A percentile compares a stretch with the other conserved stretches of the same genome.
Conservation (phyloP, 768 basidiomycete genomes). For the Neoboletus magnificus region DNA sequence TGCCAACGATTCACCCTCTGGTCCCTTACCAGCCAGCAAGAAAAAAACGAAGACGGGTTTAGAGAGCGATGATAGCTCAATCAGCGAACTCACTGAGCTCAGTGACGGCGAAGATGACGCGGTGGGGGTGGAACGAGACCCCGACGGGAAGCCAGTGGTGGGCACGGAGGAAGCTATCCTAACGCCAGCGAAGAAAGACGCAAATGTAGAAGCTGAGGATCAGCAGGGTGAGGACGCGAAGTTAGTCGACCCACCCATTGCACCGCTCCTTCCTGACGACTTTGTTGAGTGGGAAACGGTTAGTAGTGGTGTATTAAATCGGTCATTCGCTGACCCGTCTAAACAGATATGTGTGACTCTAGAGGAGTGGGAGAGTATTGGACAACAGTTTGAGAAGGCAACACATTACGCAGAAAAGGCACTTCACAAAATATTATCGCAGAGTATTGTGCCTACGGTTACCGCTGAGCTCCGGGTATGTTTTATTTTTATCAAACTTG, state of each 20-base stretch:
- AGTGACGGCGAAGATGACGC: slow-evolving; percentile 43
- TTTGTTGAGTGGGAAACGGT: slow-evolving; percentile 94
- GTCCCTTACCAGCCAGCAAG: slow-evolving; percentile 8
- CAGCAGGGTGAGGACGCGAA: background rate
- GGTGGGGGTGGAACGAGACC: slow-evolving; percentile 14
- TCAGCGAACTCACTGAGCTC: slow-evolving; percentile 75
- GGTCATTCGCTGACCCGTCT: background rate
- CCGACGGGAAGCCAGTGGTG: background rate
- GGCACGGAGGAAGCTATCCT: slow-evolving; percentile 1
- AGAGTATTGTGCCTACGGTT: slow-evolving; percentile 68
- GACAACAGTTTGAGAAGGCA: slow-evolving; percentile 70
- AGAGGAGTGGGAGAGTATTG: slow-evolving; percentile 80
- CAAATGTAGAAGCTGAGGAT: slow-evolving; percentile 1
- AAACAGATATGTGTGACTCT: slow-evolving; percentile 77
- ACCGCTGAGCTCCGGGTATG: slow-evolving; percentile 61
- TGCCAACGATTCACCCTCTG: slow-evolving; percentile 10
- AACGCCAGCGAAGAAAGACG: background rate
- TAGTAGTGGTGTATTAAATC: slow-evolving; percentile 21
- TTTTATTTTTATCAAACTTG: background rate
- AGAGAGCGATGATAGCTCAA: slow-evolving; percentile 57
- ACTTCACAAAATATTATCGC: slow-evolving; percentile 63
- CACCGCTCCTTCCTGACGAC: slow-evolving; percentile 38
- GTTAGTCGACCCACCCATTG: background rate
- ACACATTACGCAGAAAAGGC: slow-evolving; percentile 80
- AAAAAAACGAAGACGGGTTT: slow-evolving; percentile 47